Base-by-base conservation (phyloP, 2,329 filamentous ascomycete genomes). In the Neodidymelliopsis sp. region DNA sequence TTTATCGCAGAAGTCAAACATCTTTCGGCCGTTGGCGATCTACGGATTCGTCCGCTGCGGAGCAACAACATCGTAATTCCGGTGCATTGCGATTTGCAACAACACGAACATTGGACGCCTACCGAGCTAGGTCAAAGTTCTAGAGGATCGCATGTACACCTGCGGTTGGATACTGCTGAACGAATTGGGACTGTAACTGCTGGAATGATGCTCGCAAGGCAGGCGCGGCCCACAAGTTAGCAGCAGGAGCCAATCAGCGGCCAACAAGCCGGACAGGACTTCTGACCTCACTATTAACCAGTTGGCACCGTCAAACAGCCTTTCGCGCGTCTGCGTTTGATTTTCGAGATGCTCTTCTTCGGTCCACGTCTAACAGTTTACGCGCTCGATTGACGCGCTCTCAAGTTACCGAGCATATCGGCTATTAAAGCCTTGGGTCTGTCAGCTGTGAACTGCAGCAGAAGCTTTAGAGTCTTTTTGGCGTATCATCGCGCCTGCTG, bases 321-420 rank as follows among this genome's bases (percentile, higher is more conserved):
- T 13, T 15, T 29, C 12, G n/a, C n/a, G n/a, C n/a, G n/a, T n/a
- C n/a, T n/a, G n/a, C n/a, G n/a, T n/a, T n/a, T n/a, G n/a, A n/a
- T n/a, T n/a, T n/a, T n/a, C n/a, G n/a, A n/a, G n/a, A n/a, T n/a
- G n/a, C n/a, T n/a, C n/a, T n/a, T n/a, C n/a, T n/a, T n/a, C n/a
- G n/a, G n/a, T n/a, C n/a, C n/a, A n/a, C n/a, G n/a, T n/a, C n/a
- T n/a, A n/a, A 37, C 24, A 22, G 10, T 19, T 7, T 11, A 25
- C 11, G 30, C 30, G 18, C n/a, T 19, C 24, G 18, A 5, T 35
- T 6, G 7, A 23, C 11, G 27, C 29, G 13, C 12, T 22, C 30
- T n/a, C 13, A 36, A 36, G 35, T 50, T 31, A 25, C 47, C 40
- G 35, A 27, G 34, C n/a, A 37, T 49, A 9, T 41, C 40, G 47